A percentile compares a stretch with the other conserved stretches of the same genome.
Conservation (phyloP, 371 early-diverging fungal species). For the Mortierella sp. region DNA sequence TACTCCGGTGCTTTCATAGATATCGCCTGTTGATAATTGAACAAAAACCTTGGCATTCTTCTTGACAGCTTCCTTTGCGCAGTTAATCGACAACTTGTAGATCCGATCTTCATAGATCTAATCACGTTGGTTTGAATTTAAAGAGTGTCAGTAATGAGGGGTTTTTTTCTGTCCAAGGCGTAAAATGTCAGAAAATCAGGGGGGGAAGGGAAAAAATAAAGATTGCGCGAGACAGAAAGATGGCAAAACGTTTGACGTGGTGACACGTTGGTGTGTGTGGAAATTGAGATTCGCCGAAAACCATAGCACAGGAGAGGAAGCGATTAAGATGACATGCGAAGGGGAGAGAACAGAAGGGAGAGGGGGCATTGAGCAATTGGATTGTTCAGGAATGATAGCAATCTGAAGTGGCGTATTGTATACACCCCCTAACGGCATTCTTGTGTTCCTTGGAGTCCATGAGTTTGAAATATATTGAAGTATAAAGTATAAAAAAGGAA, state of each 20-base stretch:
- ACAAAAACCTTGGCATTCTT: slow-evolving; percentile 80
- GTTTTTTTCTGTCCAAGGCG: too few relatives aligned
- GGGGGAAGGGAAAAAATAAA: background rate
- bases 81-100: slow-evolving; percentile 75
- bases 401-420: too few relatives aligned
- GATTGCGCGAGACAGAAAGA: background rate
- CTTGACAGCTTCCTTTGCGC: slow-evolving; percentile 87
- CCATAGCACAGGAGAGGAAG: background rate
- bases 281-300: background rate
- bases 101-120: slow-evolving; percentile 91
- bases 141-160: too few relatives aligned
- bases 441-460: background rate
- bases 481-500: background rate
- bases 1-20: slow-evolving; percentile 86
- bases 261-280: background rate
- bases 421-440: too few relatives aligned
- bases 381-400: background rate
- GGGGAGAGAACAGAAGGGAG: background rate
- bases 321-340: background rate
- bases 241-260: background rate
- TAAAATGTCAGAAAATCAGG: background rate
- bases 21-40: slow-evolving; percentile 89
- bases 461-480: background rate
- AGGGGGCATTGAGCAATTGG: background rate
- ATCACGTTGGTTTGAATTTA: background rate